Evolutionary conservation across 441 rosid genomes (phyloP).

Genomic region (Lepidium campestre): DNA sequence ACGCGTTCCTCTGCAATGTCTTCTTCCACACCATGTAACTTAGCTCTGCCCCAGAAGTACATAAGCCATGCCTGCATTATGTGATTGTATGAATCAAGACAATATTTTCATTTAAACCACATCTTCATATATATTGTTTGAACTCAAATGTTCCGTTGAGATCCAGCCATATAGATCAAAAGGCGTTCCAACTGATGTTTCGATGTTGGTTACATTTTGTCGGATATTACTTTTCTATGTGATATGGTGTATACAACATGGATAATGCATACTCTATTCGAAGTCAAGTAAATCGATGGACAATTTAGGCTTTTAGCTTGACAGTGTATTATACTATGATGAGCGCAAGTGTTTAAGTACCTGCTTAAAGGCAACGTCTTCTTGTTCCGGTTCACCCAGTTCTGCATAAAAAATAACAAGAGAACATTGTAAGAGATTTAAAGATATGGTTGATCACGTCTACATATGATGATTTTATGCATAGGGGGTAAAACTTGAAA

Average conservation of each 20-base stretch:
- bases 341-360: slow-evolving; percentile 24
- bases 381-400: slow-evolving; percentile 68
- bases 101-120: neutral
- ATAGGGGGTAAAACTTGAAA: neutral
- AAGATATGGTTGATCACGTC: neutral
- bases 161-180: neutral
- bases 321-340: neutral
- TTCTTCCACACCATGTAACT: slow-evolving; percentile 71
- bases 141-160: neutral
- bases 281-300: neutral
- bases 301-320: neutral
- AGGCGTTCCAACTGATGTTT: neutral
- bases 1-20: slow-evolving; percentile 90
- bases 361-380: slow-evolving; percentile 90
- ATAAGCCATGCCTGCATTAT: slow-evolving; percentile 81
- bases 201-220: neutral
- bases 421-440: neutral
- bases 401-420: slow-evolving; percentile 40
- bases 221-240: neutral
- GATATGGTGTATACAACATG: neutral
- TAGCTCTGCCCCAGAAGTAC: slow-evolving; percentile 95
- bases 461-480: neutral
- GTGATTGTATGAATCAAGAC: neutral
- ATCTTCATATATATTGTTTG: neutral
- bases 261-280: neutral